These are phyloP conservation scores for Boechera retrofracta DNA, from an alignment of 345 rosid genomes.

Conservation along the genomic window DNA sequence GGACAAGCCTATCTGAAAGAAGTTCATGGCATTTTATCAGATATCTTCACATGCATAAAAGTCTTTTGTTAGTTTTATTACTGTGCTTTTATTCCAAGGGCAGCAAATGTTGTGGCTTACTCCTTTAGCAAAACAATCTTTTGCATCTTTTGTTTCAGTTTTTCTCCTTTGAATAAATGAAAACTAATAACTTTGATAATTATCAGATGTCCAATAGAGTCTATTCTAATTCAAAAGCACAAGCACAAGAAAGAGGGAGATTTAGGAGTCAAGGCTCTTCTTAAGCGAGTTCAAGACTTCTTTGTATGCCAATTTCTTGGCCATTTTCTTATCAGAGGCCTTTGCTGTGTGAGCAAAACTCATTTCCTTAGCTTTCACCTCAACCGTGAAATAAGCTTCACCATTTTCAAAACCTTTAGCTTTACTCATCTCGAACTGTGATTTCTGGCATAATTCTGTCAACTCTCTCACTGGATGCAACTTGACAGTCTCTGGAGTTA, in stretches of 20 bases:
- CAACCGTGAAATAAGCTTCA: slow-evolving; percentile 45
- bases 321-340: slow-evolving; percentile 56
- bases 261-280: slow-evolving; percentile 20
- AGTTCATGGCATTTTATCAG: no score
- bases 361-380: slow-evolving; percentile 60
- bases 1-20: no score
- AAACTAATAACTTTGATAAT: no score
- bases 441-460: slow-evolving; percentile 58
- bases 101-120: no score
- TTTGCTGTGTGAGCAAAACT: slow-evolving; percentile 46
- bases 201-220: background rate
- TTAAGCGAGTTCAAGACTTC: slow-evolving; percentile 63
- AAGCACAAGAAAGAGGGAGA: background rate
- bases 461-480: slow-evolving; percentile 73
- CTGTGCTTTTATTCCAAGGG: no score
- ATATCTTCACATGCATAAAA: no score
- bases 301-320: slow-evolving; percentile 64
- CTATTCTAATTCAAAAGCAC: no score
- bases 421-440: slow-evolving; percentile 42
- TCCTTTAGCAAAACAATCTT: no score
- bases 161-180: no score
- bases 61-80: no score
- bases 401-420: slow-evolving; percentile 33
- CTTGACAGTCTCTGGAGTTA: slow-evolving; percentile 69
- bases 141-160: no score